Base-by-base conservation (phyloP, 2,329 filamentous ascomycete species). In the Thielaviopsis populi region DNA sequence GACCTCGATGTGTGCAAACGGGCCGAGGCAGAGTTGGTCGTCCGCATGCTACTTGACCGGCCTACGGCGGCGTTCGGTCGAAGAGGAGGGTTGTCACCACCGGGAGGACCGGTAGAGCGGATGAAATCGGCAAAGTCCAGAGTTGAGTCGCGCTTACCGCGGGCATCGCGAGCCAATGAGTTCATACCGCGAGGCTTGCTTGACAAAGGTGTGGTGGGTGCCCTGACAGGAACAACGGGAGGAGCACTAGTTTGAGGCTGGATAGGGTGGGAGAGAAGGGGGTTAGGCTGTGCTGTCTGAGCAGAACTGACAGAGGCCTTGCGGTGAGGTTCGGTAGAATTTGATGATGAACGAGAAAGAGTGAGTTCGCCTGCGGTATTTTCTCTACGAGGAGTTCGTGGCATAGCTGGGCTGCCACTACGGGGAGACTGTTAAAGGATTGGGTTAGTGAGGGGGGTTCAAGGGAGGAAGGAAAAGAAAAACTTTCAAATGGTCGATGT, bases 61-160 rank as follows among this genome's bases (percentile, higher is more conserved):
- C 68, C 72, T 62, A 72, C 70, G 53, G 70, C 66, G 46, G 71
- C 68, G 40, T 66, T 56, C 40, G 72, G 65, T 43, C 54, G 63
- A 15, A 67, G 19, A 13, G 68, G 69, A 8, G 74, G 70, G 59
- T 72, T 74, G 53, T 77, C 77, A 43, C 63, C 64, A 13, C 75
- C 76, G n/a, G 79, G 71, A 17, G 92, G 88, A 1, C 89, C 90
- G 37, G 90, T 95, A 0, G 87, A 88, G 66, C 89, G 86, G 70
- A 95, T 89, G 72, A 96, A 96, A 66, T 95, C 87, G 24, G 90
- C 88, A 75, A 96, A 89, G 69, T 96, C 91, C 56, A 84, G 80
- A 8, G 87, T 83, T 0, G 89, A 89, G 67, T 91, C 87, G 4
- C 80, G 78, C 10, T 83, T 79, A 8, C 88, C 78, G 67, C 87